These are phyloP conservation scores for Mycena alexandri DNA, from an alignment of 768 basidiomycete genomes.

Conservation along the genomic window DNA sequence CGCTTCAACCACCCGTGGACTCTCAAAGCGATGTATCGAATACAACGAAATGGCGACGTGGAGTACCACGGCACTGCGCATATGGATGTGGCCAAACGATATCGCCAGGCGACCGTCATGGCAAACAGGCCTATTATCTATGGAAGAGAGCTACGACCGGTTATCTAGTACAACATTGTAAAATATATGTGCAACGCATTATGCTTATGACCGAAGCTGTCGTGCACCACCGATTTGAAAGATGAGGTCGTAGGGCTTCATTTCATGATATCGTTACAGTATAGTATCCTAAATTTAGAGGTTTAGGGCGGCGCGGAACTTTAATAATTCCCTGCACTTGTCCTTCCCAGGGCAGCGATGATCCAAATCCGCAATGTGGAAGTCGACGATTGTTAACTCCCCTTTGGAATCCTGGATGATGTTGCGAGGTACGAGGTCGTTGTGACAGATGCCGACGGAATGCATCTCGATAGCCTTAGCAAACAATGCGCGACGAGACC, in stretches of 20 bases:
- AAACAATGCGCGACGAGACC: conserved; percentile 14
- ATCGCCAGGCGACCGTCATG: too few species aligned
- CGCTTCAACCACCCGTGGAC: neutral
- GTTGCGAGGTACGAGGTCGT: conserved; percentile 26
- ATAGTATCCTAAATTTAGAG: neutral
- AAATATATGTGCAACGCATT: too few species aligned
- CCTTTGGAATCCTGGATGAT: conserved; percentile 20
- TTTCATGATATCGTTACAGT: conserved; percentile 6
- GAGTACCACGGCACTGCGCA: neutral
- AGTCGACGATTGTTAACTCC: conserved; percentile 32
- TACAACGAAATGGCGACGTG: neutral
- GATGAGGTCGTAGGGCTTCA: neutral
- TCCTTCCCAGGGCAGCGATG: conserved; percentile 27
- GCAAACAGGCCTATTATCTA: too few species aligned
- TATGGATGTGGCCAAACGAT: neutral
- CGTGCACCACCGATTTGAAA: too few species aligned
- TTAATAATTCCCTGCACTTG: conserved; percentile 20
- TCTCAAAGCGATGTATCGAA: conserved; percentile 7
- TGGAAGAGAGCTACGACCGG: too few species aligned
- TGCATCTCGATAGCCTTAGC: conserved; percentile 28
- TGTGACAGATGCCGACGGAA: conserved; percentile 19
- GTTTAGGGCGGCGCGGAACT: neutral
- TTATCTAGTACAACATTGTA: too few species aligned
- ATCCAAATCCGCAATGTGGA: conserved; percentile 16
- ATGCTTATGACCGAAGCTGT: too few species aligned